Conservation (phyloP, 2,329 filamentous ascomycete genomes). For the Fusarium beomiforme region DNA sequence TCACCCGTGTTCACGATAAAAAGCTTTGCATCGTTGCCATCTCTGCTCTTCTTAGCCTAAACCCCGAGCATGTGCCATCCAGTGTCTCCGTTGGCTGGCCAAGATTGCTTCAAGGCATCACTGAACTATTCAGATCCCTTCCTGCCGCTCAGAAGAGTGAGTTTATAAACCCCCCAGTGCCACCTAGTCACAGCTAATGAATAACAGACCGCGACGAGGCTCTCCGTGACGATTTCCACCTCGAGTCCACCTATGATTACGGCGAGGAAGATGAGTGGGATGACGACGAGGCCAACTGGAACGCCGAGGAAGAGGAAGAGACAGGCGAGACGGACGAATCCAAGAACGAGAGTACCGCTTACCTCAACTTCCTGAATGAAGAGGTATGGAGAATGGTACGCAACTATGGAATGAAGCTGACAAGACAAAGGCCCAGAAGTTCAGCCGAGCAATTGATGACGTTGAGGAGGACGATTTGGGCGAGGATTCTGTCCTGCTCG, state of each 20-base stretch:
- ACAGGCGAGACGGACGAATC: conserved; percentile 73
- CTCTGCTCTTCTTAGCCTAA: conserved; percentile 81
- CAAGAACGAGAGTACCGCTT: conserved; percentile 91
- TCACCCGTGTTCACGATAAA: conserved; percentile 96
- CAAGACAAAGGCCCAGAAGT: conserved; percentile 78
- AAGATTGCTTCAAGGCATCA: conserved; percentile 85
- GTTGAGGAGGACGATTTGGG: conserved; percentile 88
- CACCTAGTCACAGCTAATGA: conserved; percentile 38
- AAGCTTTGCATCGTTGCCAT: conserved; percentile 97
- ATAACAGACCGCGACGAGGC: conserved; percentile 86
- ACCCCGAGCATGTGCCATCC: conserved; percentile 82
- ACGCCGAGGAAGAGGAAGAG: conserved; percentile 75
- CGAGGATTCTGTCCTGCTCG: conserved; percentile 90
- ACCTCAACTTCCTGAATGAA: conserved; percentile 94
- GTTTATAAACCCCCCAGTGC: conserved; percentile 42
- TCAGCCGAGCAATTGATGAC: conserved; percentile 73
- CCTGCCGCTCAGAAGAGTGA: conserved; percentile 86
- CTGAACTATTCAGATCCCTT: conserved; percentile 89
- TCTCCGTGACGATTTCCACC: conserved; percentile 84
- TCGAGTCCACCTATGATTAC: conserved; percentile 70
- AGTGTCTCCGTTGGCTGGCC: conserved; percentile 97
- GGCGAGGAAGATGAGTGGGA: conserved; percentile 84
- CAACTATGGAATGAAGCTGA: conserved; percentile 33
- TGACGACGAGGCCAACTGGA: conserved; percentile 85
- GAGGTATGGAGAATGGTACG: conserved; percentile 65